phyloP scores from a whole-genome alignment of 2,329 filamentous ascomycete genomes.

The Talaromyces verruculosus region DNA sequence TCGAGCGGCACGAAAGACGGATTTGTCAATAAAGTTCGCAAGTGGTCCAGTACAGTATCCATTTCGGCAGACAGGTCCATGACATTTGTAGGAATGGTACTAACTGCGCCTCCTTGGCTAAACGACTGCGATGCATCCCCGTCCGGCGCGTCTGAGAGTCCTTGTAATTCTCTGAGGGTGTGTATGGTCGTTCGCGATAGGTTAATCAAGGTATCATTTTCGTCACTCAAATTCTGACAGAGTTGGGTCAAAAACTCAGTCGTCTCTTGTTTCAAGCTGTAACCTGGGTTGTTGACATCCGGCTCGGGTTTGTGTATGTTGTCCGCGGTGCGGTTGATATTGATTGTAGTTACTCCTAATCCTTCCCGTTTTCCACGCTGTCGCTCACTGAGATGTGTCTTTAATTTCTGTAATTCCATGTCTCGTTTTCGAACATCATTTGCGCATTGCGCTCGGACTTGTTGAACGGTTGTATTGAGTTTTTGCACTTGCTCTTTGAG shows the following conservation, averaged over 20 bases:
- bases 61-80: constrained; percentile 71
- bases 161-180: constrained; percentile 64
- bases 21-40: constrained; percentile 83
- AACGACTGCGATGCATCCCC: constrained; percentile 28
- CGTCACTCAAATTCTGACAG: constrained; percentile 79
- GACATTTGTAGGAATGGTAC: constrained; percentile 59
- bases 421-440: constrained; percentile 91
- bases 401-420: constrained; percentile 81
- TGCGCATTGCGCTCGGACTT: constrained; percentile 81
- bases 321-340: constrained; percentile 44
- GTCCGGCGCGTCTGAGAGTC: constrained; percentile 40
- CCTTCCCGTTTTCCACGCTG: constrained; percentile 59
- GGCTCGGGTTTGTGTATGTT: constrained; percentile 36
- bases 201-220: constrained; percentile 79
- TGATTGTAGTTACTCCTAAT: constrained; percentile 51
- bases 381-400: constrained; percentile 77
- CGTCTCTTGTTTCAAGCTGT: constrained; percentile 80
- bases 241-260: constrained; percentile 86
- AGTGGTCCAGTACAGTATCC: constrained; percentile 73
- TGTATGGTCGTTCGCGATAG: constrained; percentile 70
- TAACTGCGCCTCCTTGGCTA: constrained; percentile 31
- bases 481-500: constrained; percentile 80
- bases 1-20: constrained; percentile 95
- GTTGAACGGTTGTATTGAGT: constrained; percentile 74
- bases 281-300: constrained; percentile 56